Evolutionary conservation across 73 alveolate species (phyloP), one percentile per base, ranked within the genome.

Genomic region (Paramecium tetraurelia): DNA sequence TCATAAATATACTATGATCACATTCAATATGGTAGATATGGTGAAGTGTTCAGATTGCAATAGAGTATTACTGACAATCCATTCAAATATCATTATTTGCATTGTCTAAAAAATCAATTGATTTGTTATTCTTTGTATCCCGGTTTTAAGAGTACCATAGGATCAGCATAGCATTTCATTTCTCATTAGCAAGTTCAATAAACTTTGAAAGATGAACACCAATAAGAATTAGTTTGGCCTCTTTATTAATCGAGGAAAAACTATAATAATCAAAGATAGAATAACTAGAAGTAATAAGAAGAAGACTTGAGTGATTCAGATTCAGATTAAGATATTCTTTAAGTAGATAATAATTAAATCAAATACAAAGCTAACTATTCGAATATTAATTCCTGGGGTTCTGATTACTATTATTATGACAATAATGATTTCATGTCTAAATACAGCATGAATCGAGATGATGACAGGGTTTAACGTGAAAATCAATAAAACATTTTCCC

Each of bases 251-350:
- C 76, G 1, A 21, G n/a, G 5, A 80, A 41, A 44, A 80, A 18
- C 11, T 46, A 31, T 22, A 35, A 22, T 22, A 80, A 24, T 48
- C 9, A 40, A 12, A 80, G 48, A 48, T 80, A 43, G 44, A 48
- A 41, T 80, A 44, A 48, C 8, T 22, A 80, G 24, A 80, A 80
- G 18, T 18, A 80, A 80, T 33, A 31, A 24, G 90, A 80, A 27
- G 90, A 80, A 44, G 90, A 80, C 22, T n/a, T 41, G 10, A 80
- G 90, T 80, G 90, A 41, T 80, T 44, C 76, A 0, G 90, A 80
- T 48, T 80, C 90, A 24, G 90, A 80, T 44, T 80, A 80, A 20
- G 90, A 80, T 80, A 80, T 80, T 11, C 35, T 40, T 20, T 22
- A 33, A 80, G 22, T 35, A 4, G 84, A 63, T 53, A 53, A 22